Evolutionary conservation across 805 yeast species (phyloP), one percentile per base, ranked within the genome.

Genomic region (Yarrowia yakushimensis): DNA sequence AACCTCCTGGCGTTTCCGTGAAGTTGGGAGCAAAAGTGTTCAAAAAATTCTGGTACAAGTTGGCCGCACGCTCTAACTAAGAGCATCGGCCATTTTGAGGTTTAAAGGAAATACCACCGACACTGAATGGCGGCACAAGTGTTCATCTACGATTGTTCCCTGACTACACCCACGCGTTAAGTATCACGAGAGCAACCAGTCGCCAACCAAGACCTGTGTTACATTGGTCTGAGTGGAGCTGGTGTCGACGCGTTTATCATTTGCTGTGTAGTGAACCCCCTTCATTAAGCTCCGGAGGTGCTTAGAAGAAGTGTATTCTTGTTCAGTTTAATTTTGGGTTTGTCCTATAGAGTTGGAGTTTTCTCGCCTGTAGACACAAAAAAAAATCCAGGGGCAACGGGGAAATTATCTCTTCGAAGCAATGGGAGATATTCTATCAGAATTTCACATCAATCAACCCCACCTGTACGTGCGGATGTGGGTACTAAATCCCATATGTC

Each of bases 181-280:
- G n/a, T n/a, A n/a, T n/a, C n/a, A n/a, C n/a, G n/a, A n/a, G 10
- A 18, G 25, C 23, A 37, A 15, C 42, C 25, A 18, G 42, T 25
- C 25, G 3, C 42, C 25, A 37, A 20, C 15, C 22, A 11, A 10
- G 46, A n/a, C 20, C 37, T 33, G 37, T 33, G n/a, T 33, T 31
- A 31, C 36, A 12, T 37, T 27, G 31, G 50, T 43, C 50, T 43
- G 8, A 23, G 20, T 31, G 31, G 46, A 11, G 34, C 34, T 4
- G 23, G n/a, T 13, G 23, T 30, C 12, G 28, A 46, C 55, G 55
- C 55, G 55, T 46, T 46, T 31, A 48, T 48, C 55, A 48, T 48
- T 15, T 31, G 28, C 55, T 48, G 22, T 15, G 34, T 30, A 15
- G 33, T 10, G 36, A 18, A 31, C 18, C 39, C 55, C 55, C 55